Base-by-base conservation (phyloP, 805 yeast genomes). In the Zygoascus tannicola region DNA sequence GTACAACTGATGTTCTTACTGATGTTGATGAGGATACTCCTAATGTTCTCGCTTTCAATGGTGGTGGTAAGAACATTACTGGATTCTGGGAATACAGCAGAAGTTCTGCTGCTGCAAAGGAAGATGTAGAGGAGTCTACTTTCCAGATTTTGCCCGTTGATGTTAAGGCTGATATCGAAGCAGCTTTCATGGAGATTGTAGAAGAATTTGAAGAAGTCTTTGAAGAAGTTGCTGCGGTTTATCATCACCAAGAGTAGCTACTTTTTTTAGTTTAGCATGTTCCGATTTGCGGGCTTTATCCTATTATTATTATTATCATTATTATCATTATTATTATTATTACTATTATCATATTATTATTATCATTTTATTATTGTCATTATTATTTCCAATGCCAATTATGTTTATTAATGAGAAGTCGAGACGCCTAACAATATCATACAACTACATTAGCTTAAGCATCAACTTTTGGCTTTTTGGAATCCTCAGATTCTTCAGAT, bases 41-140 rank as follows among this genome's bases (percentile, higher is more conserved):
- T 43, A 78, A 78, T 61, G 59, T 75, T 36, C 69, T 78, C 56
- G 77, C 75, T 32, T 78, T 55, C 70, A 77, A 77, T 58, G 83
- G 81, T 50, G 81, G 73, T 48, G 81, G 80, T 46, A 66, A 63
- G 55, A 69, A 71, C 62, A 59, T 76, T 55, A 61, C 74, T 41
- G 67, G 65, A 43, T 73, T 76, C 67, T 75, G 78, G 78, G 16
- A 28, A 14, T 38, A 26, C 23, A 38, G 35, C 22, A 44, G 41
- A 18, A 19, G n/a, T 14, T 26, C 35, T 18, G 32, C 44, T 35
- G 26, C 44, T 18, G 38, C 32, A 21, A 35, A 39, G 22, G 43
- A 59, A 21, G 20, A 37, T 15, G 4, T 18, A 14, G 44, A 23
- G 16, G 51, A 49, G 23, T 43, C 35, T 19, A 26, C 33, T 15